Evolutionary conservation across 148 eudicot species (phyloP).

Genomic region (Persicaria maculosa): DNA sequence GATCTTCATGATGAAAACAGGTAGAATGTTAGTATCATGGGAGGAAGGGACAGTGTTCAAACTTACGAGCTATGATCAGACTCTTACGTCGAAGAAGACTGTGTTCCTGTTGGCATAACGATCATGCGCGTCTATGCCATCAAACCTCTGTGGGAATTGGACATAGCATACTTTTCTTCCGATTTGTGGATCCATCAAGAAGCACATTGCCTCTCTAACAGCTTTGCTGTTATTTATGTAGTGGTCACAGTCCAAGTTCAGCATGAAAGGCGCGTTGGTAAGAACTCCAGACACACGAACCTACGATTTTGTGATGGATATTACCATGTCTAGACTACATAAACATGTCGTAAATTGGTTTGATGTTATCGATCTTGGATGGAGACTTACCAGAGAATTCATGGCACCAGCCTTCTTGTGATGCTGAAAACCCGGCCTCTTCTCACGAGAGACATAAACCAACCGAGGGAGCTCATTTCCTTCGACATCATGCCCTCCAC

Average conservation of each 20-base stretch:
- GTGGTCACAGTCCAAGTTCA: constrained; percentile 98
- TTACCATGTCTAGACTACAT: background rate
- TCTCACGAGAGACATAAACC: constrained; percentile 30
- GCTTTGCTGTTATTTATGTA: constrained; percentile 97
- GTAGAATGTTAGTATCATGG: background rate
- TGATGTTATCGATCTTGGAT: background rate
- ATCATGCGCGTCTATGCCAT: constrained; percentile 84
- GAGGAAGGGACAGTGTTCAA: background rate
- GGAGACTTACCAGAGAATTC: constrained; percentile 85
- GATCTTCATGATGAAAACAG: constrained; percentile 39
- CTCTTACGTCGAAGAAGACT: constrained; percentile 95
- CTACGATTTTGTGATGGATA: constrained; percentile 32
- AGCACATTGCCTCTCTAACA: constrained; percentile 87
- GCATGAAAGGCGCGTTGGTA: constrained; percentile 98
- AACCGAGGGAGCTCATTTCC: constrained; percentile 94
- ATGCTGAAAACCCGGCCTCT: constrained; percentile 98
- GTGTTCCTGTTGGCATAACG: constrained; percentile 97
- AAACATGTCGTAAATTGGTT: background rate
- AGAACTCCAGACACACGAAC: constrained; percentile 91
- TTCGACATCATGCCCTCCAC: constrained; percentile 86
- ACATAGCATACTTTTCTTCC: constrained; percentile 94
- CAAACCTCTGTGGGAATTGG: constrained; percentile 93
- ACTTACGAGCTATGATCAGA: constrained; percentile 7
- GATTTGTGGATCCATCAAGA: constrained; percentile 87
- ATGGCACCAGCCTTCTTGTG: constrained; percentile 99